Evolutionary conservation across 768 basidiomycete species (phyloP), one percentile per base, ranked within the genome.

Genomic region (Podaxis rugospora): DNA sequence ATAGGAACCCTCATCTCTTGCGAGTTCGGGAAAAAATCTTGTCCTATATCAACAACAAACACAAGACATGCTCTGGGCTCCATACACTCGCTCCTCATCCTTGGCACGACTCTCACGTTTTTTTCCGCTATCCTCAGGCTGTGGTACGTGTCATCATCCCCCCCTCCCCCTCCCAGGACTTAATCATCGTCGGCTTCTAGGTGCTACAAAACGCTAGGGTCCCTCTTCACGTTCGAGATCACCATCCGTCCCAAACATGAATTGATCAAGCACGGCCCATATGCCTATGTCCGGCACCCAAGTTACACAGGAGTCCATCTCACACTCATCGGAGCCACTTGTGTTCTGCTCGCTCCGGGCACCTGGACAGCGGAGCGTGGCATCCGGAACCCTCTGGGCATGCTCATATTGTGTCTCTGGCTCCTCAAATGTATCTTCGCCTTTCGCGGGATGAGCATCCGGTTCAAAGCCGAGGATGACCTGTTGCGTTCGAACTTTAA

Each of bases 151-250:
- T 5, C n/a, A n/a, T 28, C 23, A 11, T n/a, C 36, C 47, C 25
- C 13, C 1, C 21, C 21, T 1, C 21, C 36, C 47, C 25, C 13
- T 23, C 47, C 28, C 5, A 28, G 18, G 18, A 1, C n/a, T 44
- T 46, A 32, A 56, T 16, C 49, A 54, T 53, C 23, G 5, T 28
- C 53, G 16, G 4, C 37, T 54, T 25, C 23, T 13, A 77, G 75
- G 74, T 78, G 77, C 61, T 78, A 75, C 65, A 72, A 67, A 55
- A 69, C 73, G 6, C 73, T 80, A 4, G 76, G 76, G 4, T 69
- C 69, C 2, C 65, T 78, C n/a, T 80, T 78, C 66, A 80, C 78
- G 0, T 79, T 79, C 59, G 76, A 79, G 51, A 74, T 79, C 37
- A 73, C 74, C 39, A 75, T 79, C 42, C 75, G 71, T 7, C 71